phyloP scores from a whole-genome alignment of 2,329 filamentous ascomycete genomes.

The Aureobasidium lini region DNA sequence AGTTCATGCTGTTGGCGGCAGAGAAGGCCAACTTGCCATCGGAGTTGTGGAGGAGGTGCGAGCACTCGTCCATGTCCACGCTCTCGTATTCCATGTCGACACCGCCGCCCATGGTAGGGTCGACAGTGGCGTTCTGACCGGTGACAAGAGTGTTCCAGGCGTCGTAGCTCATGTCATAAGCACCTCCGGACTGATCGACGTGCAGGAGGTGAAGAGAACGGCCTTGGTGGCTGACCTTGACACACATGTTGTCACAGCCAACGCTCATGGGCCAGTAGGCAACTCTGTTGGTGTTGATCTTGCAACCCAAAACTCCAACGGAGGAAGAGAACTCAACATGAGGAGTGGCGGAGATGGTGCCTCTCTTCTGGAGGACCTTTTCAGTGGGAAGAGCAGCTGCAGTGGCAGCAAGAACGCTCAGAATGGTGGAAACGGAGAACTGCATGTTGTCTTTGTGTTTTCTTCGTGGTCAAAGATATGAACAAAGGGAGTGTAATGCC shows the following conservation, averaged over 20 bases:
- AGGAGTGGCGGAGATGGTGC: conserved; percentile 37
- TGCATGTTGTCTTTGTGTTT: conserved; percentile 15
- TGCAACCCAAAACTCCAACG: conserved; percentile 53
- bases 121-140: conserved; percentile 40
- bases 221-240: conserved; percentile 40
- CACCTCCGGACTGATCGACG: conserved; percentile 50
- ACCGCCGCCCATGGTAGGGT: conserved; percentile 44
- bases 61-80: conserved; percentile 43
- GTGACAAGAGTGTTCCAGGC: conserved; percentile 53
- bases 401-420: conserved; percentile 18
- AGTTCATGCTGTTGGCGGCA: conserved; percentile 53
- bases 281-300: conserved; percentile 53
- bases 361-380: conserved; percentile 12
- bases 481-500: conserved; percentile 6
- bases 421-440: conserved; percentile 15
- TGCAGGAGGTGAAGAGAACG: conserved; percentile 51
- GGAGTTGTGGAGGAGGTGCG: conserved; percentile 37
- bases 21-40: conserved; percentile 44
- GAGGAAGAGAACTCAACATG: conserved; percentile 52
- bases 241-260: conserved; percentile 51
- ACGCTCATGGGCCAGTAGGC: conserved; percentile 52
- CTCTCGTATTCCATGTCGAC: conserved; percentile 46
- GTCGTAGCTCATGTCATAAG: conserved; percentile 54
- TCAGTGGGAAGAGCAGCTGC: conserved; percentile 16
- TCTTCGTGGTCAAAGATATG: neutral